These are phyloP conservation scores for Penicillium sp. DNA, from an alignment of 2,329 filamentous ascomycete genomes.

Conservation along the genomic window DNA sequence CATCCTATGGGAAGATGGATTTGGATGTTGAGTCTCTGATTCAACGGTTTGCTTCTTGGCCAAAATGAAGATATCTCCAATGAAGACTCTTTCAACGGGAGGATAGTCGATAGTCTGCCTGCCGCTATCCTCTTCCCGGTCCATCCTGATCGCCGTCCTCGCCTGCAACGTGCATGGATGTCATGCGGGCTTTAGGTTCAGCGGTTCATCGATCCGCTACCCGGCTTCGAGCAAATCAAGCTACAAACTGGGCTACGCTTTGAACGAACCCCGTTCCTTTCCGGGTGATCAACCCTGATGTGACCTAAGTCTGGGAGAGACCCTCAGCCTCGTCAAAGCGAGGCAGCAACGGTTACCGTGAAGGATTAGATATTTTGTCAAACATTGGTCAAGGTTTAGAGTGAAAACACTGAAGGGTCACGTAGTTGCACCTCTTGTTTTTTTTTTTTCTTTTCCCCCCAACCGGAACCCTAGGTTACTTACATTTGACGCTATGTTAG, in stretches of 20 bases:
- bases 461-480: not conserved
- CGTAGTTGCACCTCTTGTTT: not conserved
- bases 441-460: no score
- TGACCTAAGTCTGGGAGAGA: conserved; percentile 2
- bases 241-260: conserved; percentile 1
- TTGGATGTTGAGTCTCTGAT: not conserved
- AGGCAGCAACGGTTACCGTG: conserved; percentile 11
- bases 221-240: conserved; percentile 26
- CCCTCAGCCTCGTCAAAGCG: not conserved
- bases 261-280: conserved; percentile 10
- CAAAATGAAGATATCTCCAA: not conserved
- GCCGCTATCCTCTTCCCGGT: conserved; percentile 20
- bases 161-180: conserved; percentile 22
- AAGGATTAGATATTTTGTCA: conserved; percentile 13
- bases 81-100: not conserved
- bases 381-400: not conserved
- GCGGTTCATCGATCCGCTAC: conserved; percentile 36
- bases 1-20: not conserved
- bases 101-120: conserved; percentile 1
- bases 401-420: not conserved
- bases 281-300: conserved; percentile 21
- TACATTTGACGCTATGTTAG: not conserved
- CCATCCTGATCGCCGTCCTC: conserved; percentile 21
- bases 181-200: conserved; percentile 37
- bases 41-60: conserved; percentile 1